Evolutionary conservation across 305 asterid genomes (phyloP).

Genomic region (Fraxinus albicans): DNA sequence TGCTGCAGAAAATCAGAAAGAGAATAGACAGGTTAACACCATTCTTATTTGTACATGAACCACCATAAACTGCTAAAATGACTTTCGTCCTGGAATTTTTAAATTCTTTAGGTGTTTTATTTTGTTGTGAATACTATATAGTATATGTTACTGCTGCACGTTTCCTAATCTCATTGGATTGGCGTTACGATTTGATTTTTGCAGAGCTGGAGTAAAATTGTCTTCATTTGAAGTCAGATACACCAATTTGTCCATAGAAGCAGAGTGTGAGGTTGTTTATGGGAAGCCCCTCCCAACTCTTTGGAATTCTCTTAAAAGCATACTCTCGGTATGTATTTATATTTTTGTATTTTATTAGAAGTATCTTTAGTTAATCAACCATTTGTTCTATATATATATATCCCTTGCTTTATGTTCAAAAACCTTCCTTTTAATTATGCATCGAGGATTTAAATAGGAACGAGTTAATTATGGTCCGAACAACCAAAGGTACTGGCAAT

Average conservation of each 20-base stretch:
- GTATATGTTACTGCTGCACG: neutral
- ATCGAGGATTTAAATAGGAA: neutral
- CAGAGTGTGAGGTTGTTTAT: conserved; percentile 29
- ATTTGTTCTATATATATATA: neutral
- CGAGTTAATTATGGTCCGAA: neutral
- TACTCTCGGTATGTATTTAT: conserved; percentile 18
- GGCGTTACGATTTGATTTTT: conserved; percentile 1
- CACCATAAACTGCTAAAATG: neutral
- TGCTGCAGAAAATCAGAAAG: conserved; percentile 29
- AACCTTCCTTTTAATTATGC: neutral
- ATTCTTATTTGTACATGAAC: neutral
- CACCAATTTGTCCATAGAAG: conserved; percentile 18
- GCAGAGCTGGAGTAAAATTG: conserved; percentile 47
- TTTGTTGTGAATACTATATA: neutral
- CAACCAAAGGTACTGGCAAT: neutral
- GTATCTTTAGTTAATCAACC: conserved; percentile 1
- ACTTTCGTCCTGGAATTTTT: neutral
- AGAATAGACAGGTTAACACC: conserved; percentile 31
- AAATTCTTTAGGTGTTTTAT: neutral
- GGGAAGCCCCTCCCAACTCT: conserved; percentile 32
- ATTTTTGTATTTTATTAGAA: neutral
- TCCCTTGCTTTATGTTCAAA: neutral
- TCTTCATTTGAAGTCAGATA: conserved; percentile 24
- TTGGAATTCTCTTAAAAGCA: conserved; percentile 23
- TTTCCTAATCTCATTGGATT: neutral